Conservation (phyloP, 768 basidiomycete species). For the Mycena alexandri region DNA sequence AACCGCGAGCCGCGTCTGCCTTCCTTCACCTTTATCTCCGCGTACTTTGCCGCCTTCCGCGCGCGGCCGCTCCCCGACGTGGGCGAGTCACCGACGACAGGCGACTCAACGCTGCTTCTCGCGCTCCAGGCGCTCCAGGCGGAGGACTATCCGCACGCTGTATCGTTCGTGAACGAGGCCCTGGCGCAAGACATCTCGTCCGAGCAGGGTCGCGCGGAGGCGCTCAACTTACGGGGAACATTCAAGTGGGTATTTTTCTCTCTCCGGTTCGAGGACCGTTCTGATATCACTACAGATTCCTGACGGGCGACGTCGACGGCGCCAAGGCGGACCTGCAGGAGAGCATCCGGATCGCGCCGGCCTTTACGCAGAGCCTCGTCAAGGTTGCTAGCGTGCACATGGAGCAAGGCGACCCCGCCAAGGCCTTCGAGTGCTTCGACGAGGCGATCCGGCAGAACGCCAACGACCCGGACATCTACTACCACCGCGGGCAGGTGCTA, state of each 20-base stretch:
- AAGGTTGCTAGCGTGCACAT: constrained; percentile 98
- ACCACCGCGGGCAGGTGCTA: constrained; percentile 97
- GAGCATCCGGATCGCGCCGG: constrained; percentile 74
- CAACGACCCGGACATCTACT: constrained; percentile 95
- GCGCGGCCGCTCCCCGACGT: constrained; percentile 78
- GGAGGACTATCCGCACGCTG: constrained; percentile 84
- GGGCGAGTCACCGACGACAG: constrained; percentile 80
- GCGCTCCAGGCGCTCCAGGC: constrained; percentile 89
- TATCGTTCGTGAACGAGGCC: constrained; percentile 86
- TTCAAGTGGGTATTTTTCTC: constrained; percentile 79
- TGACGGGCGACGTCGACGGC: constrained; percentile 84
- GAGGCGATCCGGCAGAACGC: constrained; percentile 86
- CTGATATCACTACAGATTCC: constrained; percentile 68
- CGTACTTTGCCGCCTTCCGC: constrained; percentile 98
- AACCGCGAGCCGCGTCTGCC: constrained; percentile 37
- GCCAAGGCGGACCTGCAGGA: constrained; percentile 88
- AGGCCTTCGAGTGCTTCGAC: constrained; percentile 93
- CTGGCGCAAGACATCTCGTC: constrained; percentile 88
- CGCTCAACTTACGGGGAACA: constrained; percentile 92
- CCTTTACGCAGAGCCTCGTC: constrained; percentile 89
- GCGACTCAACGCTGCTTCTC: constrained; percentile 86
- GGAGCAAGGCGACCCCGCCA: constrained; percentile 88
- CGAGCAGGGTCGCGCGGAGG: constrained; percentile 83
- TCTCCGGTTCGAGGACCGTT: not conserved
- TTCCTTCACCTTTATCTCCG: constrained; percentile 71